A percentile compares a stretch with the other conserved stretches of the same genome.
Evolutionary conservation across 208 protist genomes (phyloP).

Genomic region (Leishmania major): DNA sequence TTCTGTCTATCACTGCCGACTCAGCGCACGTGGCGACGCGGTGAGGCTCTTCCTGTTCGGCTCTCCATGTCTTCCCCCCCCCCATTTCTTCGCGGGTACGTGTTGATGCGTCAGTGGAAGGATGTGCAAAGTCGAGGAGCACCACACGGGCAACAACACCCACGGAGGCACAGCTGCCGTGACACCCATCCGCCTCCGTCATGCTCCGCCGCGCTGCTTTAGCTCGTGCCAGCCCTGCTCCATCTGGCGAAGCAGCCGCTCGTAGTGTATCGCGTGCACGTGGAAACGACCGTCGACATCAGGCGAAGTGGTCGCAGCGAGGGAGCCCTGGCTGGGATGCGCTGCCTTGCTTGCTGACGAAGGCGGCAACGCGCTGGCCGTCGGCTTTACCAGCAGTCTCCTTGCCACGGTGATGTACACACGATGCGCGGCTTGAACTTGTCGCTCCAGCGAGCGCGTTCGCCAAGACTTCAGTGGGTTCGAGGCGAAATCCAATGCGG

Average conservation of each 20-base stretch:
- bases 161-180: neutral
- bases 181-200: neutral
- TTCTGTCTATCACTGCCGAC: neutral
- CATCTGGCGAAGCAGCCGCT: conserved; percentile 27
- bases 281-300: conserved; percentile 8
- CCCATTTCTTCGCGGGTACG: neutral
- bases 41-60: neutral
- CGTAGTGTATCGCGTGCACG: conserved; percentile 19
- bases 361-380: neutral
- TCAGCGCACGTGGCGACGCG: neutral
- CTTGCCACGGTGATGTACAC: conserved; percentile 18
- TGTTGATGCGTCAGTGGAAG: neutral
- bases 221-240: conserved; percentile 24
- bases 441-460: conserved; percentile 17
- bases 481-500: neutral
- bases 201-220: conserved; percentile 5
- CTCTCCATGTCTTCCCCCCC: neutral
- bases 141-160: neutral
- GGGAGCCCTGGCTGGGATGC: neutral
- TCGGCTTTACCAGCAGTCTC: neutral
- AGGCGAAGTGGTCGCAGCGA: neutral
- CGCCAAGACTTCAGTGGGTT: conserved; percentile 1
- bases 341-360: neutral
- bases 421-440: conserved; percentile 16
- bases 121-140: too few species aligned